These are phyloP conservation scores for Sporisorium sorghi DNA, from an alignment of 1,284 basidiomycete species.

Conservation along the genomic window DNA sequence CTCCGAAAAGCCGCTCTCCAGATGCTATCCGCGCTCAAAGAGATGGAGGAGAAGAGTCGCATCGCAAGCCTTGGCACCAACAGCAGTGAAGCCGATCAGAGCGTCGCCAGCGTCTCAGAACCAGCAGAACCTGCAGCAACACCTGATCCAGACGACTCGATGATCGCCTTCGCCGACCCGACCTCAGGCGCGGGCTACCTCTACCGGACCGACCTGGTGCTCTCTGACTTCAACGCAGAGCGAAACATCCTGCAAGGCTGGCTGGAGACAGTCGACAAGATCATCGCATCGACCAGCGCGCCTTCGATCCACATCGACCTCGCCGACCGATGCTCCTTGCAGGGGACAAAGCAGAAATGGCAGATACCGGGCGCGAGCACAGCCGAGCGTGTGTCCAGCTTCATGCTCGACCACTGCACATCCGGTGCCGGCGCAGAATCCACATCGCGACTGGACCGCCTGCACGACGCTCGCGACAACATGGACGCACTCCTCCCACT, in stretches of 20 bases:
- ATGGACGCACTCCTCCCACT: constrained; percentile 14
- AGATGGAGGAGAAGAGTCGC: constrained; percentile 69
- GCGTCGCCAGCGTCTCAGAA: not conserved
- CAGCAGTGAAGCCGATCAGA: not conserved
- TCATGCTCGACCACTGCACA: constrained; percentile 39
- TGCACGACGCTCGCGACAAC: constrained; percentile 10
- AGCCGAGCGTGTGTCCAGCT: constrained; percentile 15
- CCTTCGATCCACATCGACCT: constrained; percentile 11
- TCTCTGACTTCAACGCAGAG: constrained; percentile 75
- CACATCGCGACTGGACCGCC: constrained; percentile 10
- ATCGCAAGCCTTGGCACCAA: constrained; percentile 24
- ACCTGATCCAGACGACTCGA: constrained; percentile 21
- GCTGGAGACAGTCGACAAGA: constrained; percentile 27
- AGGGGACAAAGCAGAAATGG: not conserved
- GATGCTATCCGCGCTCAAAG: constrained; percentile 78
- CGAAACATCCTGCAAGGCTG: constrained; percentile 65
- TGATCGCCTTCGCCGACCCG: not conserved
- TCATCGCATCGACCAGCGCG: constrained; percentile 16
- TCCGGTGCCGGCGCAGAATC: not conserved
- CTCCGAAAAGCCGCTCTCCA: constrained; percentile 81
- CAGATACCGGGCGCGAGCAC: not conserved
- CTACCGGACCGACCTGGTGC: constrained; percentile 77
- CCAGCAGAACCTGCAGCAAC: not conserved
- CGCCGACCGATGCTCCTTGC: not conserved
- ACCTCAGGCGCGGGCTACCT: constrained; percentile 75